Percentiles rank a stretch among this genome's conserved stretches.
Conservation (phyloP, 2,329 filamentous ascomycete species). For the Colletotrichum sp. region DNA sequence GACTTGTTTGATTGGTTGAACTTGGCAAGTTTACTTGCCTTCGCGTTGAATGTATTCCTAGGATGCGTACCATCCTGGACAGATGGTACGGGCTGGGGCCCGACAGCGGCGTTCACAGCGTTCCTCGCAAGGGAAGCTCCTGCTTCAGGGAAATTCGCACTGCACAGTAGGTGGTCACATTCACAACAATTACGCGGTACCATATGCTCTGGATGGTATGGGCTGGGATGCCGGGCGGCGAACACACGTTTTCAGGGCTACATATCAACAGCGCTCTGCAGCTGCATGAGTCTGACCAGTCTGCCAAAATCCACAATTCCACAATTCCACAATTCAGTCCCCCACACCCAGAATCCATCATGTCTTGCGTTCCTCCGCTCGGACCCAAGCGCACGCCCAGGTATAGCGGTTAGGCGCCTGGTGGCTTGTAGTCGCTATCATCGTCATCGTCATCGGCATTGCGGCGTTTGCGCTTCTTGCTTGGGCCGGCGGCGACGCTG, state of each 20-base stretch:
- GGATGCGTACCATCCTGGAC: neutral
- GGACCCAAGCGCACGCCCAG: neutral
- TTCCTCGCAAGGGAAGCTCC: neutral
- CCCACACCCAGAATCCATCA: neutral
- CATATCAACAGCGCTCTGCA: neutral
- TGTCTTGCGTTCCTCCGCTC: neutral
- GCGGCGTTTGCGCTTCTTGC: neutral
- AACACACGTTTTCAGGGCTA: neutral
- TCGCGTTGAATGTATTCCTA: neutral
- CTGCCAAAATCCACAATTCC: neutral
- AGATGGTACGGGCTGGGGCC: neutral
- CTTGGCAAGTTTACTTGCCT: too few relatives aligned
- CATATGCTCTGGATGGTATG: neutral
- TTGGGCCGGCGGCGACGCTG: neutral
- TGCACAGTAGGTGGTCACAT: neutral
- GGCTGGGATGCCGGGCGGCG: neutral
- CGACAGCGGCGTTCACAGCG: neutral
- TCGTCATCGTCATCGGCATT: neutral
- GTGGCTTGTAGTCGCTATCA: neutral
- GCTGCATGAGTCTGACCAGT: neutral
- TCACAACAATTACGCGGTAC: neutral
- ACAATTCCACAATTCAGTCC: neutral
- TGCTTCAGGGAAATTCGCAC: neutral
- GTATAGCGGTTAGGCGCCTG: neutral
- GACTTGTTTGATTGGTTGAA: too few relatives aligned